A percentile compares a stretch with the other conserved stretches of the same genome.
These are phyloP conservation scores for Aethionema arabicum DNA, from an alignment of 345 rosid genomes.

Conservation along the genomic window DNA sequence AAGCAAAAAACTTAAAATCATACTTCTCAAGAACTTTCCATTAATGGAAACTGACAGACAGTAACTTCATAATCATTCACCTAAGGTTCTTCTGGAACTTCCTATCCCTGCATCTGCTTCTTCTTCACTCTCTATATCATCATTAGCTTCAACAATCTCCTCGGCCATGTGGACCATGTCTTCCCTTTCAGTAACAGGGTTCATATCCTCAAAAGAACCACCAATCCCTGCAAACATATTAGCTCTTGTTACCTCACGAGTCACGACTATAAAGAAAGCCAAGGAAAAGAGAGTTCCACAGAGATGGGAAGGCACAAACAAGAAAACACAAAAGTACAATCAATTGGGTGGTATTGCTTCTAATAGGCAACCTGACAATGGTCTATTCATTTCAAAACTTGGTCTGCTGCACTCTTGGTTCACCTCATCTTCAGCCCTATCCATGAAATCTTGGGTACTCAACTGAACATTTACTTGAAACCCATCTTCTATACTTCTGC, in stretches of 20 bases:
- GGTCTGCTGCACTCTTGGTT: conserved; percentile 27
- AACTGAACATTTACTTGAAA: conserved; percentile 28
- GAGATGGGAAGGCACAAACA: not conserved
- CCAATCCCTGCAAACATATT: conserved; percentile 37
- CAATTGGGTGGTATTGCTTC: not conserved
- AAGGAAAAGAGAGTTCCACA: not conserved
- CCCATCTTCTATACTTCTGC: conserved; percentile 28
- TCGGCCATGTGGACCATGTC: conserved; percentile 18
- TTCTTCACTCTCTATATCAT: conserved; percentile 27
- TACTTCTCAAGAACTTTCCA: conserved; percentile 7
- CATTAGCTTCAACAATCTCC: conserved; percentile 17
- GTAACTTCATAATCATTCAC: conserved; percentile 18
- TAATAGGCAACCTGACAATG: conserved; percentile 21
- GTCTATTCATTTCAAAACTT: conserved; percentile 35
- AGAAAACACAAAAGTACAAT: not conserved
- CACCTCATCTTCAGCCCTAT: conserved; percentile 31
- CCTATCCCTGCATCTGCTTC: conserved; percentile 21
- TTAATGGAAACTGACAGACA: not conserved
- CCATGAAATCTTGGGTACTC: conserved; percentile 25
- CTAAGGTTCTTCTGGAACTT: conserved; percentile 32
- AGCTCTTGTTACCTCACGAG: conserved; percentile 6
- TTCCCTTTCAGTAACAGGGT: conserved; percentile 23
- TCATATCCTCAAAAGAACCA: conserved; percentile 30
- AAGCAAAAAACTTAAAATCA: not conserved
- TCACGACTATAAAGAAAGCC: no score